Conservation (phyloP, 345 rosid genomes). For the Gossypium sturtianum region DNA sequence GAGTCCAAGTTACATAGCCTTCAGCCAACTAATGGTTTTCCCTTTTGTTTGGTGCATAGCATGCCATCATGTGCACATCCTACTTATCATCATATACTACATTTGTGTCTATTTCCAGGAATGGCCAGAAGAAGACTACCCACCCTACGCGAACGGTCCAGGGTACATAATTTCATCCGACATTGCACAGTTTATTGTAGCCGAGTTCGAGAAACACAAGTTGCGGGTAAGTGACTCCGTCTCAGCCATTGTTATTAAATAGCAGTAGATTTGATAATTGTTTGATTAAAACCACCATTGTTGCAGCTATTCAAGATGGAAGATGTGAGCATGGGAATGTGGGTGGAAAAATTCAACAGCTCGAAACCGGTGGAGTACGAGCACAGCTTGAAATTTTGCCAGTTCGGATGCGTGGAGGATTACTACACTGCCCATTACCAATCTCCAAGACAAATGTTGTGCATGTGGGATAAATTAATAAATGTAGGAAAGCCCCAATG, state of each 20-base stretch:
- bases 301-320: slow-evolving; percentile 96
- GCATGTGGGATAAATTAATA: slow-evolving; percentile 81
- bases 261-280: neutral
- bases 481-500: slow-evolving; percentile 55
- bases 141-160: slow-evolving; percentile 96
- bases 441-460: slow-evolving; percentile 90
- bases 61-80: neutral
- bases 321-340: slow-evolving; percentile 99
- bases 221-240: slow-evolving; percentile 48
- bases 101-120: slow-evolving; percentile 42
- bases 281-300: neutral
- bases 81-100: neutral
- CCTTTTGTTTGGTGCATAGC: neutral
- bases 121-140: slow-evolving; percentile 98
- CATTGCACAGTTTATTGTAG: slow-evolving; percentile 60
- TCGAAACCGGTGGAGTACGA: slow-evolving; percentile 63
- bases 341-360: slow-evolving; percentile 90
- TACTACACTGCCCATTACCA: slow-evolving; percentile 93
- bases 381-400: slow-evolving; percentile 89
- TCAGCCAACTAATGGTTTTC: neutral
- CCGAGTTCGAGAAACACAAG: slow-evolving; percentile 67
- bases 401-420: slow-evolving; percentile 85
- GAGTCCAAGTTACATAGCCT: neutral
- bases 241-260: neutral
- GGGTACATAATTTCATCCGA: slow-evolving; percentile 84